Percentiles rank a stretch among this genome's conserved stretches.
phyloP scores from a whole-genome alignment of 345 rosid genomes.

The Hypericum perforatum region DNA sequence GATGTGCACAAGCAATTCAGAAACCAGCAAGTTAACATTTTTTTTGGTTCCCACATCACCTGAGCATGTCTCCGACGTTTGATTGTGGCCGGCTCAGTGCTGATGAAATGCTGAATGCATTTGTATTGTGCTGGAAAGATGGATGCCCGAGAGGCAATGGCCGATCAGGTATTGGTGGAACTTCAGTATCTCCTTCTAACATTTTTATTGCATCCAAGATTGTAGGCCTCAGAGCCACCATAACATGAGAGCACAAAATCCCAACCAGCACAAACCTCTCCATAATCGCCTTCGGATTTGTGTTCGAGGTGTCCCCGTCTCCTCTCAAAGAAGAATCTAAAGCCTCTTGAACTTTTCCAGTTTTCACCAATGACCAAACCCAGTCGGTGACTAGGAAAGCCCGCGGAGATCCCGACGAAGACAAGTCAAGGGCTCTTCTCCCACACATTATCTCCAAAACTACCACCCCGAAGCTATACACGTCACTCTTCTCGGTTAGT shows the following conservation, averaged over 20 bases:
- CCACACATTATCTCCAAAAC: slow-evolving; percentile 2
- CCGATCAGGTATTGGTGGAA: slow-evolving; percentile 3
- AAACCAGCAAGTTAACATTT: too few species aligned
- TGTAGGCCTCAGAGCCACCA: slow-evolving; percentile 1
- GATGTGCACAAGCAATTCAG: too few species aligned
- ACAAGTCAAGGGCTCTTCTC: neutral
- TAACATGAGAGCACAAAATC: slow-evolving; percentile 2
- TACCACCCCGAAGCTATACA: neutral
- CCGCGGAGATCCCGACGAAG: neutral
- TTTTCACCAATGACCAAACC: neutral
- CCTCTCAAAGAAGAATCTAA: neutral
- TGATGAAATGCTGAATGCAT: neutral
- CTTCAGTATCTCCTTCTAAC: slow-evolving; percentile 1
- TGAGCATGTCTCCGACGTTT: neutral
- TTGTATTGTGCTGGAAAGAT: neutral
- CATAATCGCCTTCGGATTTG: neutral
- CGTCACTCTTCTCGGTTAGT: slow-evolving; percentile 1
- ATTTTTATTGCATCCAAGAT: neutral
- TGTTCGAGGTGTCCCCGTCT: neutral
- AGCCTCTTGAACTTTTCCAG: neutral
- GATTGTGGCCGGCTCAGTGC: neutral
- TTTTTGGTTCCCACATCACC: neutral
- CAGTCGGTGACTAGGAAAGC: slow-evolving; percentile 1
- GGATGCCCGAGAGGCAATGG: slow-evolving; percentile 2
- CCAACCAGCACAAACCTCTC: slow-evolving; percentile 4